Evolutionary conservation across 1,139 yeast genomes (phyloP).

Genomic region (Geotrichum citri-aurantii): DNA sequence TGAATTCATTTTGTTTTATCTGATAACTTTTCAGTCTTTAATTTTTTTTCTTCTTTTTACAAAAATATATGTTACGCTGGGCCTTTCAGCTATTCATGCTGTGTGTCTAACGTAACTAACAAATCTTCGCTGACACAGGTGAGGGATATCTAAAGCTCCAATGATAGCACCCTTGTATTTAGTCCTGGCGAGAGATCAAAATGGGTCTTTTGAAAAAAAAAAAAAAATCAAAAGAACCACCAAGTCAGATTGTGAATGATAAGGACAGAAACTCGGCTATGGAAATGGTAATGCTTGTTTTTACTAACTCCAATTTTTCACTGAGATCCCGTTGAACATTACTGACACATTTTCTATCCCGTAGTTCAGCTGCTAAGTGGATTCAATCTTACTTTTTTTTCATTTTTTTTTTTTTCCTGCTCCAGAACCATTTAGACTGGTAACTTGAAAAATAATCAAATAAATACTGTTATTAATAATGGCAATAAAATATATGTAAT

Average conservation of each 20-base stretch:
- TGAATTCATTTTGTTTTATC: neutral
- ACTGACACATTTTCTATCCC: neutral
- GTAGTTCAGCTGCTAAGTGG: too few relatives aligned
- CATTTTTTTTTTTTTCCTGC: neutral
- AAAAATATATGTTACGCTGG: too few relatives aligned
- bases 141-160: constrained; percentile 5
- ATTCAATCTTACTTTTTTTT: neutral
- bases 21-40: too few relatives aligned
- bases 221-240: neutral
- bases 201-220: too few relatives aligned
- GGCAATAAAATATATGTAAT: too few relatives aligned
- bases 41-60: neutral
- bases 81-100: too few relatives aligned
- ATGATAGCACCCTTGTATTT: constrained; percentile 3
- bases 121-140: constrained; percentile 4
- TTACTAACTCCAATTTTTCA: neutral
- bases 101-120: too few relatives aligned
- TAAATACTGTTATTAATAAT: too few relatives aligned
- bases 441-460: too few relatives aligned
- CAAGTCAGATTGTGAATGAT: neutral
- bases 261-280: neutral
- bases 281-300: neutral
- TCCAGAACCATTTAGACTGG: too few relatives aligned
- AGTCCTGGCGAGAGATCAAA: constrained; percentile 4
- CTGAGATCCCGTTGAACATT: neutral